Conservation (phyloP, 164 flowering plant genomes). For the Houttuynia cordata region DNA sequence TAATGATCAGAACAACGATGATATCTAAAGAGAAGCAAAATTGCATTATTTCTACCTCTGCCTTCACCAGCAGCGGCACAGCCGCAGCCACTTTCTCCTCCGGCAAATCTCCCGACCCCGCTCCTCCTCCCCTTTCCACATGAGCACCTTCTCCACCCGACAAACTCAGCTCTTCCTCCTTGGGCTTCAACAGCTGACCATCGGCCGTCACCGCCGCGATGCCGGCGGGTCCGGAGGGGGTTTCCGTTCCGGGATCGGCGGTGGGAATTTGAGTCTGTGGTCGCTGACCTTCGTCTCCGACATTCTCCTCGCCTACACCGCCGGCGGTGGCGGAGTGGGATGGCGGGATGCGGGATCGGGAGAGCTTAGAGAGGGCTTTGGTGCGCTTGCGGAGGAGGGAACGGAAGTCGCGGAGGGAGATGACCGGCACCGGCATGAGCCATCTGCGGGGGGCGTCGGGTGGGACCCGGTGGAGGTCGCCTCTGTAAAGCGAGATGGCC, state of each 20-base stretch:
- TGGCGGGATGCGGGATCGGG: slow-evolving; percentile 11
- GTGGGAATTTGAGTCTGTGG: background rate
- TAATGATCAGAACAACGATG: no score
- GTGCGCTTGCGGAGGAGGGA: slow-evolving; percentile 45
- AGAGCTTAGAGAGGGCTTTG: slow-evolving; percentile 36
- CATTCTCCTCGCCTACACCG: background rate
- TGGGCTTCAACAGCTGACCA: background rate
- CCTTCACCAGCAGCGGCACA: background rate
- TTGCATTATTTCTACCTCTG: background rate
- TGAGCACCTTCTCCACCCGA: background rate
- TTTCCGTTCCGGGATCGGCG: background rate
- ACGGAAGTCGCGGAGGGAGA: slow-evolving; percentile 55
- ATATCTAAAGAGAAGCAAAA: no score
- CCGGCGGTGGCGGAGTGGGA: no score
- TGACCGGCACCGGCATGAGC: slow-evolving; percentile 42
- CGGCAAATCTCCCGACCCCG: background rate
- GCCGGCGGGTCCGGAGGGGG: background rate
- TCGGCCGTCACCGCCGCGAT: background rate
- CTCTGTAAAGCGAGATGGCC: slow-evolving; percentile 83
- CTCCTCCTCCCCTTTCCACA: background rate
- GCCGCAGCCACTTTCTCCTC: background rate
- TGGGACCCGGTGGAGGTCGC: slow-evolving; percentile 74
- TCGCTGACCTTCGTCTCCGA: slow-evolving; percentile 3
- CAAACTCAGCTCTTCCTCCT: background rate
- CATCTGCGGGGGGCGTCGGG: slow-evolving; percentile 73